These are phyloP conservation scores for Halophytophthora polymorphica DNA, from an alignment of 352 stramenopile genomes.

Conservation along the genomic window DNA sequence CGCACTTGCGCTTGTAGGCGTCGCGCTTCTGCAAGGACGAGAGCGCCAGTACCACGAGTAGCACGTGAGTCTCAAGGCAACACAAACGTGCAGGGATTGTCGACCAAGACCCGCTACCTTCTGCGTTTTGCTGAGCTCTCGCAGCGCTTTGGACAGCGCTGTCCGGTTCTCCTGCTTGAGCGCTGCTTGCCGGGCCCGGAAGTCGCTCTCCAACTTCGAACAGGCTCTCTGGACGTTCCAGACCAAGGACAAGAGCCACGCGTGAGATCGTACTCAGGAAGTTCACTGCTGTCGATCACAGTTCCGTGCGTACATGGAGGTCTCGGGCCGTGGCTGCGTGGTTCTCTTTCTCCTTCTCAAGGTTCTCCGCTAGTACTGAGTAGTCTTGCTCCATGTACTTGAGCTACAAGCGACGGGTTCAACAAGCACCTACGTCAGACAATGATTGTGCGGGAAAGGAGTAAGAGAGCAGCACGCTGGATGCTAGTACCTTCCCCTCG, in stretches of 20 bases:
- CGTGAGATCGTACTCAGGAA: too few species aligned
- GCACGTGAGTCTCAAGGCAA: background rate
- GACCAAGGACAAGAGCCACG: background rate
- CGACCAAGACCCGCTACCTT: too few species aligned
- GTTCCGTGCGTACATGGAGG: constrained; percentile 39
- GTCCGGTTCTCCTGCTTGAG: constrained; percentile 55
- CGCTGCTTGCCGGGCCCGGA: constrained; percentile 24
- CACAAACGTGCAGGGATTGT: too few species aligned
- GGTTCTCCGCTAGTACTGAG: constrained; percentile 38
- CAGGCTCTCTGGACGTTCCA: constrained; percentile 36
- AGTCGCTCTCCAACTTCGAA: constrained; percentile 36
- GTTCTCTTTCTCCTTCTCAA: constrained; percentile 65
- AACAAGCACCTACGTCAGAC: too few species aligned
- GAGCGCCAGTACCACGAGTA: background rate
- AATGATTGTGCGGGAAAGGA: too few species aligned
- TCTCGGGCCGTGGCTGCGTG: constrained; percentile 32
- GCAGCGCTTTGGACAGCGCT: constrained; percentile 54
- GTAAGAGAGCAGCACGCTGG: too few species aligned
- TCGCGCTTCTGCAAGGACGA: constrained; percentile 53
- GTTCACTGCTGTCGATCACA: too few species aligned
- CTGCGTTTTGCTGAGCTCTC: constrained; percentile 59
- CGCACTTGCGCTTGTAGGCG: constrained; percentile 79
- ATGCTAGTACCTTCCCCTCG: constrained; percentile 44
- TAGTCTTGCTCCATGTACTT: constrained; percentile 75
- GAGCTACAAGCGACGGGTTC: constrained; percentile 46